Evolutionary conservation across 2,329 filamentous ascomycete genomes (phyloP), one percentile per base, ranked within the genome.

Genomic region (Elsinoe batatas): DNA sequence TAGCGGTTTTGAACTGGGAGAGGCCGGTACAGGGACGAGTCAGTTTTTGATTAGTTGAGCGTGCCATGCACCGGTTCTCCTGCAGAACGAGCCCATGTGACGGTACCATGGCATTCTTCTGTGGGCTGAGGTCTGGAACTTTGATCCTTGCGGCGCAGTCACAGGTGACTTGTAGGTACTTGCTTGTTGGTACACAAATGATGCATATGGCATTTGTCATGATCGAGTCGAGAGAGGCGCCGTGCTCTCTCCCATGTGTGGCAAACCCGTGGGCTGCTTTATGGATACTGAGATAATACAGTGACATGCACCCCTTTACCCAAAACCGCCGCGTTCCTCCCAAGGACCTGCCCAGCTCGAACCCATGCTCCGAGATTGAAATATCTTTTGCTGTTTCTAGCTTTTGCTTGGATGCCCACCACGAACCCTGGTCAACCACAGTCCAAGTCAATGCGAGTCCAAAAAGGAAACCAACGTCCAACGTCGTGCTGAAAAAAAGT

Each of bases 261-360:
- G 40, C 40, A 7, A 22, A 10, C 40, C 40, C 40, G 40, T 26
- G 18, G 18, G 40, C 40, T 26, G 40, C 40, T n/a, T 44, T 44
- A 44, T 44, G 26, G 40, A 44, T 44, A 44, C 40, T 26, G 40
- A 44, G 26, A 44, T 44, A 22, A 44, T 44, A 44, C 40, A 44
- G 40, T 44, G 40, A 22, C 20, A 44, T 44, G 40, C 40, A 44
- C 40, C 40, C 20, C 20, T 44, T 44, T 44, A 12, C 17, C 40
- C 40, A 18, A 22, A 44, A 22, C 18, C 40, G 20, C 18, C 40
- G 11, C 10, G 12, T 26, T 10, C 17, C 38, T 42, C 3, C 40
- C 26, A 18, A 44, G 40, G 40, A 12, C 40, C 40, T 44, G 40
- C 40, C 40, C n/a, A 42, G 38, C 38, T 18, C 7, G 5, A 30